phyloP scores from a whole-genome alignment of 768 basidiomycete genomes.

The Rhodotorula toruloides region DNA sequence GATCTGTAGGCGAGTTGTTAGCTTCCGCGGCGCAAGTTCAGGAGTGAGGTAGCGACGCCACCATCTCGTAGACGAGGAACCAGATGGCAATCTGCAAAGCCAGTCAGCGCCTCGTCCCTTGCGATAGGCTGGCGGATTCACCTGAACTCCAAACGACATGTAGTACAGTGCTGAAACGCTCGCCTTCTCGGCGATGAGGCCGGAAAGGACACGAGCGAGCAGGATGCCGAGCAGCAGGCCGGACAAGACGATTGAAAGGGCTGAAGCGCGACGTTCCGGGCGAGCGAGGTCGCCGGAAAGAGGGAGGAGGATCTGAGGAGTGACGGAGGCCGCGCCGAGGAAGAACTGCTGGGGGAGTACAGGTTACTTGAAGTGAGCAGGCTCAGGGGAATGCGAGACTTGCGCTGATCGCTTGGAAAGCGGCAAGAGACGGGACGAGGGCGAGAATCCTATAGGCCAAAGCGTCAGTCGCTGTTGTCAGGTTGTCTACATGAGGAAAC shows the following conservation, averaged over 20 bases:
- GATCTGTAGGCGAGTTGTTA: conserved; percentile 43
- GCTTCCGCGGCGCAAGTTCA: no score
- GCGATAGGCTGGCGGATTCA: background rate
- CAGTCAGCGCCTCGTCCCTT: background rate
- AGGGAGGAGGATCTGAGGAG: conserved; percentile 57
- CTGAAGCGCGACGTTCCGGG: conserved; percentile 63
- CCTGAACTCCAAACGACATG: conserved; percentile 67
- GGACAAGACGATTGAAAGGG: conserved; percentile 59
- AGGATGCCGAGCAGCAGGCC: conserved; percentile 65
- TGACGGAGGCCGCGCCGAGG: conserved; percentile 72
- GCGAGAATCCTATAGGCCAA: conserved; percentile 55
- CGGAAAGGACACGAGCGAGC: conserved; percentile 67
- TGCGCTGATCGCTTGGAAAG: conserved; percentile 15
- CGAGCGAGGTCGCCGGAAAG: conserved; percentile 77
- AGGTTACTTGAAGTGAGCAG: conserved; percentile 55
- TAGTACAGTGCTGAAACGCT: conserved; percentile 68
- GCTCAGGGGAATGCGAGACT: background rate
- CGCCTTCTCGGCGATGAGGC: conserved; percentile 67
- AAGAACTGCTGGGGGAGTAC: conserved; percentile 81
- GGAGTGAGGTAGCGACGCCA: background rate
- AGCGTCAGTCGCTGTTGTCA: conserved; percentile 56
- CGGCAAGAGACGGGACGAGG: conserved; percentile 1
- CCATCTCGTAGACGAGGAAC: conserved; percentile 56
- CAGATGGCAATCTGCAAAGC: conserved; percentile 50
- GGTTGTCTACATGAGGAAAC: conserved; percentile 49